These are phyloP conservation scores for Puccinellia tenuiflora DNA, from an alignment of 176 grass and related monocot species.

Conservation along the genomic window DNA sequence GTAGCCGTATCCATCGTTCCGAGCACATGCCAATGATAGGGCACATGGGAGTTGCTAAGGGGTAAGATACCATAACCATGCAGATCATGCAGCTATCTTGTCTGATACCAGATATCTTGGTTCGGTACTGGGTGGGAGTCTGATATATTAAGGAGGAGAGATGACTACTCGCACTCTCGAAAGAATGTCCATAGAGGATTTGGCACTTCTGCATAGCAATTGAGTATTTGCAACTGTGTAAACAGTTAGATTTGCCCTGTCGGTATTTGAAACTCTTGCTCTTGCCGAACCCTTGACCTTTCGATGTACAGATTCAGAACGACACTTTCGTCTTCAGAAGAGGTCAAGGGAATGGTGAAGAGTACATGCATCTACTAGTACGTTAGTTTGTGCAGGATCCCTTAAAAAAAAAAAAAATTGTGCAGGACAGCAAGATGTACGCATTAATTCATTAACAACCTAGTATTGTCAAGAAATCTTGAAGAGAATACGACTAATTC, in stretches of 20 bases:
- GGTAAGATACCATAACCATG: neutral
- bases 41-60: conserved; percentile 38
- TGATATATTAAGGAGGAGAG: neutral
- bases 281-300: neutral
- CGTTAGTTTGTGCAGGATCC: too few relatives aligned
- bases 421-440: too few relatives aligned
- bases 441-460: too few relatives aligned
- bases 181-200: neutral
- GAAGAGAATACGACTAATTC: too few relatives aligned
- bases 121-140: neutral
- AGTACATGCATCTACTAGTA: neutral
- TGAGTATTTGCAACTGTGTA: neutral
- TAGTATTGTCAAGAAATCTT: too few relatives aligned
- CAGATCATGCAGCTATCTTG: conserved; percentile 16
- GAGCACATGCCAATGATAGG: conserved; percentile 28
- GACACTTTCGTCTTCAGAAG: neutral
- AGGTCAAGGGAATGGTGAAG: neutral
- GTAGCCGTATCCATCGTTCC: conserved; percentile 19
- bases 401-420: too few relatives aligned
- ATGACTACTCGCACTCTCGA: neutral
- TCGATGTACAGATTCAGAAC: neutral
- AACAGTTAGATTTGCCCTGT: neutral
- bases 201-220: neutral
- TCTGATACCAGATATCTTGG: neutral
- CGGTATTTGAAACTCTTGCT: too few relatives aligned